Evolutionary conservation across 805 yeast genomes (phyloP).

Genomic region (Middelhovenomyces tepae): DNA sequence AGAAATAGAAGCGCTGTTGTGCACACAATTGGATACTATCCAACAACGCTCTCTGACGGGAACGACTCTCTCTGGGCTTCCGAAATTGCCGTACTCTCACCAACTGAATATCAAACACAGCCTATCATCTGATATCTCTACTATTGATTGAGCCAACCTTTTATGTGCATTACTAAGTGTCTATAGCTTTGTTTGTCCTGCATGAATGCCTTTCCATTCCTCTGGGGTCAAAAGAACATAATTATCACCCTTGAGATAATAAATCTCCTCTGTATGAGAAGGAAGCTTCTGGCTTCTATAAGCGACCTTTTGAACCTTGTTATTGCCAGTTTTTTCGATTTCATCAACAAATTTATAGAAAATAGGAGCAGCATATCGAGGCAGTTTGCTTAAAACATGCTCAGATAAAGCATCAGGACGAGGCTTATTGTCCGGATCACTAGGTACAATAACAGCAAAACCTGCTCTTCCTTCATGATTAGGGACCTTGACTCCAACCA

Average conservation of each 20-base stretch:
- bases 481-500: conserved; percentile 83
- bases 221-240: conserved; percentile 50
- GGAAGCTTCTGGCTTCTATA: conserved; percentile 31
- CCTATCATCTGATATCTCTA: no score
- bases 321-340: conserved; percentile 67
- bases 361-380: conserved; percentile 79
- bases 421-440: conserved; percentile 25
- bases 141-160: no score
- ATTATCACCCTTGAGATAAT: conserved; percentile 52
- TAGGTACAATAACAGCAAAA: conserved; percentile 63
- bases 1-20: no score
- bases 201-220: conserved; percentile 40
- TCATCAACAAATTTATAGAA: conserved; percentile 59
- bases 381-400: conserved; percentile 40
- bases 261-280: conserved; percentile 42
- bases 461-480: conserved; percentile 94
- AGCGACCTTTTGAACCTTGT: conserved; percentile 72
- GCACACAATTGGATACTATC: no score
- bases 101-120: no score
- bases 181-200: conserved; percentile 25
- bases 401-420: conserved; percentile 31
- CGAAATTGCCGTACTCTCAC: no score
- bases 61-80: no score
- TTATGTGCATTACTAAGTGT: no score
- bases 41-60: no score